phyloP scores from a whole-genome alignment of 2,329 filamentous ascomycete species.

The Diaporthe helianthi region DNA sequence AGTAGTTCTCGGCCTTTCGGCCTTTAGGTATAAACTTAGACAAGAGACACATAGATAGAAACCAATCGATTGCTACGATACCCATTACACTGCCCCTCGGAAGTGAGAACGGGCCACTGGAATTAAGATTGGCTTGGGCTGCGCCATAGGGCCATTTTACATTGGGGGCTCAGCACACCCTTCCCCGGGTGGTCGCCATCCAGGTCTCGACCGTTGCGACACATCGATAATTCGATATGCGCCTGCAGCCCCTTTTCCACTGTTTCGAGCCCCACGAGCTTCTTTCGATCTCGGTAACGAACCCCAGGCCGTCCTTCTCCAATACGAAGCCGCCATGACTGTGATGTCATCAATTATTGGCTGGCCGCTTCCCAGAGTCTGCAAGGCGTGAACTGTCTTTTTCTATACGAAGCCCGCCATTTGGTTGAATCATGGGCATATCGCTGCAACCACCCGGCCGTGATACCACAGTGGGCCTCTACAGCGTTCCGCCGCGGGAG shows the following conservation, averaged over 20 bases:
- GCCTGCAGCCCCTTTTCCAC: conserved; percentile 13
- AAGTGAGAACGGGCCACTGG: not conserved
- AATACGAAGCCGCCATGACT: conserved; percentile 15
- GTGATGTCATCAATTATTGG: conserved; percentile 9
- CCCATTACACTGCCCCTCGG: too few relatives aligned
- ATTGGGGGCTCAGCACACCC: not conserved
- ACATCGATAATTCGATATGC: not conserved
- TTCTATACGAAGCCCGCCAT: conserved; percentile 9
- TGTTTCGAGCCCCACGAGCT: conserved; percentile 11
- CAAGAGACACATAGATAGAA: too few relatives aligned
- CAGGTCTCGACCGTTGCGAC: not conserved
- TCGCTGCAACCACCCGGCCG: conserved; percentile 9
- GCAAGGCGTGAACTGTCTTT: not conserved
- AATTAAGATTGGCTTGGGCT: conserved; percentile 5
- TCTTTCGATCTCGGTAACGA: conserved; percentile 21
- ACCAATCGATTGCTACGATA: too few relatives aligned
- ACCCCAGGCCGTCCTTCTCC: not conserved
- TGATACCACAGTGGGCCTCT: conserved; percentile 11
- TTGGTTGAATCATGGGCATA: conserved; percentile 6
- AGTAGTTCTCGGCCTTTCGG: too few relatives aligned
- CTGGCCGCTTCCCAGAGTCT: not conserved
- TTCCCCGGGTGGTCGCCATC: conserved; percentile 6
- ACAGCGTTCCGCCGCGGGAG: not conserved
- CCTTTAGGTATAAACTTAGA: too few relatives aligned
- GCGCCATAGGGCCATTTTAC: not conserved